phyloP scores from a whole-genome alignment of 192 early-diverging fungal genomes.

The Gigaspora rosea region DNA sequence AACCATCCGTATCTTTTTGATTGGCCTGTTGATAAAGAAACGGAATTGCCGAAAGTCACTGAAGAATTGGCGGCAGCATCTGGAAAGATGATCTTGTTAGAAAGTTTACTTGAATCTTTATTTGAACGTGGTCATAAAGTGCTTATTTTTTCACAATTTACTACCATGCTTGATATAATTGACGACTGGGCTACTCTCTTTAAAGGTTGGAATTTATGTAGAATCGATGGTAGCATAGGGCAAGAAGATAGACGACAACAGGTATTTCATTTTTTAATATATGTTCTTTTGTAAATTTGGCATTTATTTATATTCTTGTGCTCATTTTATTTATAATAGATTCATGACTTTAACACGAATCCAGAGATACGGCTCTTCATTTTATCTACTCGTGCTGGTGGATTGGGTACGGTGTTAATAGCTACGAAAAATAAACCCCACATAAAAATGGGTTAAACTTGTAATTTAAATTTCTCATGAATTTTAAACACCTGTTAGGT shows the following conservation, averaged over 20 bases:
- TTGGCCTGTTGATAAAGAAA: conserved; percentile 68
- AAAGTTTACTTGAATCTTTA: conserved; percentile 77
- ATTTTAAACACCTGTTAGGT: background rate
- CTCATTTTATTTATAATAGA: conserved; percentile 36
- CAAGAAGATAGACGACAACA: conserved; percentile 80
- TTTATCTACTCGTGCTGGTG: conserved; percentile 93
- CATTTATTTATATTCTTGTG: too few relatives aligned
- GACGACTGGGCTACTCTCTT: conserved; percentile 86
- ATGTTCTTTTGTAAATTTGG: background rate
- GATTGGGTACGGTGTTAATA: conserved; percentile 60
- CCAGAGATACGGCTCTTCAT: conserved; percentile 77
- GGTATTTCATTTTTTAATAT: background rate
- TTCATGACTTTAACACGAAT: conserved; percentile 74
- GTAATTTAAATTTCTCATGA: too few relatives aligned
- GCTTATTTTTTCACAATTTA: conserved; percentile 93
- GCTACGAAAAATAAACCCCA: too few relatives aligned
- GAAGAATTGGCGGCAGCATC: conserved; percentile 67
- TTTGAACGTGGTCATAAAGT: conserved; percentile 87
- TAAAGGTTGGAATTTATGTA: conserved; percentile 78
- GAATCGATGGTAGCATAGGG: conserved; percentile 84
- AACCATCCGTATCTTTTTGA: conserved; percentile 96
- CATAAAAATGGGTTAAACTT: too few relatives aligned
- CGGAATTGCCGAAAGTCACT: conserved; percentile 49
- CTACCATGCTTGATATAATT: conserved; percentile 85
- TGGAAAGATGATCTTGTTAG: conserved; percentile 88